Evolutionary conservation across 75 land plant species (phyloP).

Genomic region (Pinus albicaulis): DNA sequence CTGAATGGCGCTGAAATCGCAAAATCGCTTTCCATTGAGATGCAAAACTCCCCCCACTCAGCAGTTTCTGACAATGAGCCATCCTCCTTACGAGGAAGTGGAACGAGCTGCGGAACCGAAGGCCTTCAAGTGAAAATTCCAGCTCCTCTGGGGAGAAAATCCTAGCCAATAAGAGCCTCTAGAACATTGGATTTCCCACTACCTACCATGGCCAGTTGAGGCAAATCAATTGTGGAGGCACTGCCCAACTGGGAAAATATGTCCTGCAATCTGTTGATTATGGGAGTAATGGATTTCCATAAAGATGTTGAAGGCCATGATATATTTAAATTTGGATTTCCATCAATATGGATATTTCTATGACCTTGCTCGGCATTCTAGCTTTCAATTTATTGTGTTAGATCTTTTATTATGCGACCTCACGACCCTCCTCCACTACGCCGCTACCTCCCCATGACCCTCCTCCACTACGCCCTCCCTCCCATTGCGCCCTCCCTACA

Average conservation of each 20-base stretch:
- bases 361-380: too few species aligned
- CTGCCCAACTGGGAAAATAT: constrained; percentile 80
- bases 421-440: too few species aligned
- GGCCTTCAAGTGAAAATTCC: constrained; percentile 88
- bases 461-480: too few species aligned
- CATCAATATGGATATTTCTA: too few species aligned
- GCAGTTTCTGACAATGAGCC: neutral
- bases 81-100: constrained; percentile 19
- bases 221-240: constrained; percentile 75
- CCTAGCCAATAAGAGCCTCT: constrained; percentile 83
- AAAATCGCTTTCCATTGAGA: constrained; percentile 57
- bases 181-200: constrained; percentile 94
- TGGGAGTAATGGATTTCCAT: constrained; percentile 80
- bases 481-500: too few species aligned
- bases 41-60: constrained; percentile 88
- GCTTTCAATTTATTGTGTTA: too few species aligned
- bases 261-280: constrained; percentile 91
- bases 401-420: too few species aligned
- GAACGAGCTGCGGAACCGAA: constrained; percentile 75
- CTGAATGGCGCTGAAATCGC: constrained; percentile 65
- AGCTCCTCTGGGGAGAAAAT: constrained; percentile 74
- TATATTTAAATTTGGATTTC: neutral
- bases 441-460: too few species aligned
- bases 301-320: constrained; percentile 10
- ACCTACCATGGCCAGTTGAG: constrained; percentile 93